Evolutionary conservation across 2,329 filamentous ascomycete genomes (phyloP).

Genomic region (Alternaria viburni): DNA sequence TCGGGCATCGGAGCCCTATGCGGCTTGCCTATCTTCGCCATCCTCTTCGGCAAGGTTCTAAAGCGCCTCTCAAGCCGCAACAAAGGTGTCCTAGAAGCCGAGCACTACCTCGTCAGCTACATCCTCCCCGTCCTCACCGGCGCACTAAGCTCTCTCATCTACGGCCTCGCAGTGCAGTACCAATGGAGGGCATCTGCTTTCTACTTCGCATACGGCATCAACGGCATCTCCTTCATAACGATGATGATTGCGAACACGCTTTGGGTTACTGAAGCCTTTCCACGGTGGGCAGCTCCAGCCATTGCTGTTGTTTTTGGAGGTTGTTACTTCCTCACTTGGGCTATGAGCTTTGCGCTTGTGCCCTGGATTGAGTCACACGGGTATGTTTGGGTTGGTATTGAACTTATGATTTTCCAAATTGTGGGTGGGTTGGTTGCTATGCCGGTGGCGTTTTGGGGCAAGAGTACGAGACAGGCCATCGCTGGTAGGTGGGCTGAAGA

Average conservation of each 20-base stretch:
- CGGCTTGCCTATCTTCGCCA: constrained; percentile 19
- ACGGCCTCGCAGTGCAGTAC: constrained; percentile 29
- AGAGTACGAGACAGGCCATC: constrained; percentile 35
- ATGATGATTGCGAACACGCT: constrained; percentile 34
- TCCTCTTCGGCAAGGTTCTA: constrained; percentile 16
- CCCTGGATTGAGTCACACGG: constrained; percentile 37
- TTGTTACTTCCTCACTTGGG: constrained; percentile 30
- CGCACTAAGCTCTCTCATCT: constrained; percentile 28
- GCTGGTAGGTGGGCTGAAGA: constrained; percentile 36
- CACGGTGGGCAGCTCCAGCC: constrained; percentile 41
- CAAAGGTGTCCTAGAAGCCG: constrained; percentile 37
- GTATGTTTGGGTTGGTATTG: constrained; percentile 37
- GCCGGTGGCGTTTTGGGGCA: constrained; percentile 42
- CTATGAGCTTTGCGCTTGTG: constrained; percentile 28
- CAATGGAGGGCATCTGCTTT: constrained; percentile 19
- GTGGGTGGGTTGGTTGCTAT: constrained; percentile 29
- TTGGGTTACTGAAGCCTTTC: constrained; percentile 44
- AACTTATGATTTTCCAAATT: constrained; percentile 47
- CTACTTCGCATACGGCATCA: constrained; percentile 38
- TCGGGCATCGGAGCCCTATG: constrained; percentile 27
- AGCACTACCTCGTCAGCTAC: constrained; percentile 40
- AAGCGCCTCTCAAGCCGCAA: constrained; percentile 31
- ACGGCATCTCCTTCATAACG: constrained; percentile 34
- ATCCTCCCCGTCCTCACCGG: constrained; percentile 35
- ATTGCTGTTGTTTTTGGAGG: constrained; percentile 33